Conservation (phyloP, 2,329 filamentous ascomycete genomes). For the Pseudodiploospora longispora region DNA sequence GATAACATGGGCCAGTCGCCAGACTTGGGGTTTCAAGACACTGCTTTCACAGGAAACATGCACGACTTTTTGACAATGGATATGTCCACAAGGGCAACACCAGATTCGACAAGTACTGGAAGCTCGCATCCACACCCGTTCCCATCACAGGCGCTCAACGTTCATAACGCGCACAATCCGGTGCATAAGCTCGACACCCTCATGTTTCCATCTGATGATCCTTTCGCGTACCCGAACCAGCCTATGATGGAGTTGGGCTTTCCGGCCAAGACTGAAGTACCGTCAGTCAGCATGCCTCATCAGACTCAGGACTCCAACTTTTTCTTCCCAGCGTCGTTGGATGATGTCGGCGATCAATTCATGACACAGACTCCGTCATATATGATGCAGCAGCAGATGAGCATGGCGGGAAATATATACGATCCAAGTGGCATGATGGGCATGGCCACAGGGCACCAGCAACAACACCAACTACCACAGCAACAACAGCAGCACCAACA, state of each 20-base stretch:
- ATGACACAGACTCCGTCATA: conserved; percentile 65
- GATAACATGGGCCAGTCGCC: conserved; percentile 24
- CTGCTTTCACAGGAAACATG: conserved; percentile 30
- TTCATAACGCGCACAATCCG: conserved; percentile 29
- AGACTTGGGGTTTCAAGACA: conserved; percentile 25
- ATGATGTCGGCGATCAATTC: conserved; percentile 66
- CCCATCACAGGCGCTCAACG: conserved; percentile 22
- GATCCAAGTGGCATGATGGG: conserved; percentile 33
- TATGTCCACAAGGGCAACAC: conserved; percentile 33
- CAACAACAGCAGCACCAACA: conserved; percentile 13
- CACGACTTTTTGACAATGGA: conserved; percentile 39
- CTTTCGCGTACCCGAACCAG: conserved; percentile 72
- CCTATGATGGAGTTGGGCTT: conserved; percentile 55
- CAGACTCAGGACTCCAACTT: conserved; percentile 33
- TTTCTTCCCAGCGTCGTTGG: conserved; percentile 45
- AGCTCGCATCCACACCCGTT: conserved; percentile 30
- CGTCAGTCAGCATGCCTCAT: conserved; percentile 23
- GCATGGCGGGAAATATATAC: conserved; percentile 36
- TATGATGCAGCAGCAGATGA: conserved; percentile 43
- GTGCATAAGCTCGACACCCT: conserved; percentile 66
- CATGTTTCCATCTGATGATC: conserved; percentile 74
- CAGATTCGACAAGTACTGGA: conserved; percentile 34
- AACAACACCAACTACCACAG: conserved; percentile 8
- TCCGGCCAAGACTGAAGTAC: conserved; percentile 25
- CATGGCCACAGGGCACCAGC: conserved; percentile 22